Evolutionary conservation across 176 grass and related monocot genomes (phyloP), one percentile per base, ranked within the genome.

Genomic region (Areca catechu): DNA sequence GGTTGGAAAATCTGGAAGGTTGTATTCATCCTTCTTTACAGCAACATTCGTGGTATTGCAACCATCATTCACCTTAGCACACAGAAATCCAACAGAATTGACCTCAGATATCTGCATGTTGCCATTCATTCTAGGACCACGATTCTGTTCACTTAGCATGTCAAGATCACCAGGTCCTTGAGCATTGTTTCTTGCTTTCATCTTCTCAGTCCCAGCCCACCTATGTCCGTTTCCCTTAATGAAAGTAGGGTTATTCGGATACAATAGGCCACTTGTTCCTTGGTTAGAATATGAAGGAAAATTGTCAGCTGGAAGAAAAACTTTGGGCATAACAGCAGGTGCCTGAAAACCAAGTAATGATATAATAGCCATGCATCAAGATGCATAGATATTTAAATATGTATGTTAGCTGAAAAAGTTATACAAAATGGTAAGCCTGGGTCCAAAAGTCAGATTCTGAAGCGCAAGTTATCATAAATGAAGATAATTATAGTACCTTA

Each of bases 11-110:
- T 62, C 70, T 53, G 58, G 15, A 15, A 52, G 24, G 27, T 72
- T 72, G 70, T 72, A 72, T 62, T 43, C 47, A 54, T 72, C 70
- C 24, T 52, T 72, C 12, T 62, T 43, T 43, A 43, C 10, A 43
- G 10, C 50, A 62, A 19, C 15, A 43, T 22, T 29, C 2, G 16
- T 20, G 16, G 70, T 5, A 25, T 24, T 61, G 23, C 43, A 50
- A 22, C 53, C n/a, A 2, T 14, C 16, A 28, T 59, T 51, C 21
- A 15, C 16, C 21, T 28, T 51, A 17, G 58, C n/a, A 22, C 49
- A 43, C 10, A 3, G 49, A 62, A 55, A 21, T 60, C 18, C 6
- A 29, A 18, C 25, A 60, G 7, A 25, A 17, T 19, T 25, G 25
- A 43, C 34, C 34, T 12, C 34, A 43, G 34, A 43, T 43, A 43